Evolutionary conservation across 1,139 yeast species (phyloP), one percentile per base, ranked within the genome.

Genomic region (Kazachstania sp.): DNA sequence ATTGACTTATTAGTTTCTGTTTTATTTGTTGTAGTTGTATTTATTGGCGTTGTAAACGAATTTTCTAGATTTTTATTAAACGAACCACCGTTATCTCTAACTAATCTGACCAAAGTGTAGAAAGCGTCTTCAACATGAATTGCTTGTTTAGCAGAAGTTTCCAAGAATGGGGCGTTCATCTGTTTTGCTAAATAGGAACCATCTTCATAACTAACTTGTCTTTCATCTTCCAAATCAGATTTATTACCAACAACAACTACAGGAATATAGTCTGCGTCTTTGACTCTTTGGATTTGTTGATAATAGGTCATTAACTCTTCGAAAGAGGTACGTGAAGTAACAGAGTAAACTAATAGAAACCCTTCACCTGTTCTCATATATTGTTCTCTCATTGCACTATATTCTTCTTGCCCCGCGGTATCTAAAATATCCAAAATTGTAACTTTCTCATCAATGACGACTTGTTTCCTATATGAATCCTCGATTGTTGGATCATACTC

Each of bases 341-440:
- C 88, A 6, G 92, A 82, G 63, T 86, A 87, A 26, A 86, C 95
- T 52, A 88, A 70, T 46, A 88, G 69, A 61, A 86, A 88, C 16
- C 96, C 97, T 65, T 87, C 95, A 43, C 95, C 95, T 16, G 95
- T 86, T 53, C 95, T 77, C 81, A 92, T 92, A 70, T 94, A 76
- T 59, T 83, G 94, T 68, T 92, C 97, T 60, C 97, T 77, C 92
- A 92, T 83, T 30, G 97, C 95, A 48, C 90, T 81, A 67, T 88
- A 92, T 68, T 92, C 97, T 68, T 92, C 98, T 72, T 90, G 97
- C 40, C 98, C 98, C 15, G 98, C 97, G 39, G 98, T 92, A 67
- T 92, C 98, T 65, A 92, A 77, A 47, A 92, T 87, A 68, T 92
- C 92, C 60, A 84, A 70, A 51, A 83, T 81, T 54, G 88, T 81